Evolutionary conservation across 768 basidiomycete genomes (phyloP).

Genomic region (Boletus insuetus): DNA sequence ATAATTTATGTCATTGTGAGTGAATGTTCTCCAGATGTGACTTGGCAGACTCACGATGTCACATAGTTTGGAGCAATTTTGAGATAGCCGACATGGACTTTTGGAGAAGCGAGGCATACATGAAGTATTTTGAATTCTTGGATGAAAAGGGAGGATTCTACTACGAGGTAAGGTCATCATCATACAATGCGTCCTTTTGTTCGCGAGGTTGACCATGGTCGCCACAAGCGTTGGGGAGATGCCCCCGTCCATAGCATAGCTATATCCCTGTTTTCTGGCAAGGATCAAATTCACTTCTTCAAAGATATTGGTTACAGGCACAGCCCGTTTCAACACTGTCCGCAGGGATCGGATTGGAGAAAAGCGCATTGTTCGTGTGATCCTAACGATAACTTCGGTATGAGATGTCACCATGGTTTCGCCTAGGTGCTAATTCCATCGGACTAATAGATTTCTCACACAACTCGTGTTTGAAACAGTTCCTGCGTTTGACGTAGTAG

Average conservation of each 20-base stretch:
- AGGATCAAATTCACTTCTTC: constrained; percentile 93
- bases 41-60: background rate
- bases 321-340: constrained; percentile 93
- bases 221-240: constrained; percentile 81
- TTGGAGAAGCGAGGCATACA: constrained; percentile 82
- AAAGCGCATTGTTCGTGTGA: constrained; percentile 89
- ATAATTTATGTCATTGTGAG: constrained; percentile 66
- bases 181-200: background rate
- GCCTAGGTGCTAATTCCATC: constrained; percentile 4
- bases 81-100: constrained; percentile 85
- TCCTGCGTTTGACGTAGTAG: constrained; percentile 29
- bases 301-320: constrained; percentile 92
- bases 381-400: constrained; percentile 68
- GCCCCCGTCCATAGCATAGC: constrained; percentile 92
- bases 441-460: constrained; percentile 20
- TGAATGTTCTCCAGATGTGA: background rate
- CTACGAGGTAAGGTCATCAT: constrained; percentile 57
- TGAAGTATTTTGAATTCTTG: constrained; percentile 78
- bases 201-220: constrained; percentile 2
- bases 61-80: constrained; percentile 87
- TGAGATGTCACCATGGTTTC: constrained; percentile 17
- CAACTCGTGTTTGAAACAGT: constrained; percentile 30
- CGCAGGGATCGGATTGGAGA: constrained; percentile 68
- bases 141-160: constrained; percentile 85
- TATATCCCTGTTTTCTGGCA: constrained; percentile 82